Base-by-base conservation (phyloP, 176 grass and related monocot species). In the Eleusine indica region DNA sequence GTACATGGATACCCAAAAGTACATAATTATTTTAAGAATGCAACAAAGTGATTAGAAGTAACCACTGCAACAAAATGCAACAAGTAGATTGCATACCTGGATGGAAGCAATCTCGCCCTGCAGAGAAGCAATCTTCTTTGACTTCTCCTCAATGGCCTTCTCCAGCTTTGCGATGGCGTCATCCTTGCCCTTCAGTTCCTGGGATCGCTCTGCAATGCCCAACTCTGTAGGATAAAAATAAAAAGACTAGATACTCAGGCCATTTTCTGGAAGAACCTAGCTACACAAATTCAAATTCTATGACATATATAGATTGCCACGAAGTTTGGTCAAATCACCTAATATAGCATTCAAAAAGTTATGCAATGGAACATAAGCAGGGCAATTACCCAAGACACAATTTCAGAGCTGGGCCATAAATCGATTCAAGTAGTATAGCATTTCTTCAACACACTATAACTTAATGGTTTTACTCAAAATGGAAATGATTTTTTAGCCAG, bases 171-270 rank as follows among this genome's bases (percentile, higher is more conserved):
- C 40, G 18, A 94, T 90, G 25, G 12, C 84, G 12, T 91, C 83
- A 87, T 96, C 93, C 82, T 94, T 99, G 68, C n/a, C 56, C 74
- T 91, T 94, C 64, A 94, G 76, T 68, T 94, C 89, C 72, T 91
- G 78, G n/a, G 71, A 88, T 80, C 61, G 88, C 17, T 82, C 85
- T 52, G 81, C 32, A 21, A 88, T 87, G 62, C 83, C 80, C 15
- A 87, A 91, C 81, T 98, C 96, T 98, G 77, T 40, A 80, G 32
- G 28, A 70, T 19, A 37, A 61, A 73, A 62, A 74, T 12, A 78
- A 82, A 16, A 29, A 73, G 49, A 58, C 1, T 66, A 70, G 5
- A 3, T 71, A 60, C 40, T 75, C 66, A 44, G 46, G 38, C 15
- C 21, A 40, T 30, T 32, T 15, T 60, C 9, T 12, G 37, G 10